Conservation (phyloP, 225 moss, liverwort and hornwort species). For the Straminergon stramineum region DNA sequence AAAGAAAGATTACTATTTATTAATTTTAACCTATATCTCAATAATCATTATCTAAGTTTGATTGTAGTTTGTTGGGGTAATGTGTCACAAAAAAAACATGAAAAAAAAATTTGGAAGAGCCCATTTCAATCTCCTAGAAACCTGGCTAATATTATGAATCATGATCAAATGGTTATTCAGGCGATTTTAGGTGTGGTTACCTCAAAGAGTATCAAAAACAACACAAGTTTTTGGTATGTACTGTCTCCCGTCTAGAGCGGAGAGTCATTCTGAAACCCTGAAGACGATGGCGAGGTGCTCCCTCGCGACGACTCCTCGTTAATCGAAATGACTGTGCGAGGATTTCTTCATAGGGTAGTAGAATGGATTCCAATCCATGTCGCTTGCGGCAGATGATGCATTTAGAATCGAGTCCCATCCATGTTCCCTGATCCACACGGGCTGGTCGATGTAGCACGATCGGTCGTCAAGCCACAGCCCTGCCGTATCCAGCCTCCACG, state of each 20-base stretch:
- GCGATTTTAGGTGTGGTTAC: background rate
- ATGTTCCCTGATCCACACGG: background rate
- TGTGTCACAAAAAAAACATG: too few relatives aligned
- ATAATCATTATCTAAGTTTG: background rate
- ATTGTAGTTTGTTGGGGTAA: background rate
- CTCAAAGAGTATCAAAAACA: background rate
- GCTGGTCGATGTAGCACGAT: background rate
- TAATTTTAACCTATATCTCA: background rate
- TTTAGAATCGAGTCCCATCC: background rate
- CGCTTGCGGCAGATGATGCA: background rate
- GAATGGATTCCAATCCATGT: background rate
- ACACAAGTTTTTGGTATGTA: background rate
- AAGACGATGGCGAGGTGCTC: background rate
- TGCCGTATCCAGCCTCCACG: constrained; percentile 1
- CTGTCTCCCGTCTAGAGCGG: background rate
- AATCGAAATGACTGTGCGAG: background rate
- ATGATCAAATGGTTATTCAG: background rate
- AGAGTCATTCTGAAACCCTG: background rate
- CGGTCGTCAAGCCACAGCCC: constrained; percentile 9
- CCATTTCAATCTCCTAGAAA: background rate
- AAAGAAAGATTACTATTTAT: background rate
- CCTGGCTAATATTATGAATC: background rate
- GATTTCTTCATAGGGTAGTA: background rate
- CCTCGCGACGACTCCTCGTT: background rate
- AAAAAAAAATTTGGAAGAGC: background rate